Percentiles rank a stretch among this genome's conserved stretches.
Evolutionary conservation across 371 early-diverging fungal genomes (phyloP).

Genomic region (Mycotypha africana): DNA sequence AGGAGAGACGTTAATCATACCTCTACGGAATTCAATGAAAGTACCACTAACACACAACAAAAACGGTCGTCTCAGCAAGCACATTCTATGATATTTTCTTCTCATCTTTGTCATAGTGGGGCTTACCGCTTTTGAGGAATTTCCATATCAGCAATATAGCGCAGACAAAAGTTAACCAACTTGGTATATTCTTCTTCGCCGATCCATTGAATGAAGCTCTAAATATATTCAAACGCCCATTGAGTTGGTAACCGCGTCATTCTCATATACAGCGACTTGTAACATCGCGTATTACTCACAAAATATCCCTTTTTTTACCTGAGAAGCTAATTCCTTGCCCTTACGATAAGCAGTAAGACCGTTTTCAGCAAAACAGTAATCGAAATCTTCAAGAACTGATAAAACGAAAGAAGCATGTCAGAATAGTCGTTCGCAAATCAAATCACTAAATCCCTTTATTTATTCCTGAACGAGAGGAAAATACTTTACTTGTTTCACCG

Average conservation of each 20-base stretch:
- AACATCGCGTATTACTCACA: too few relatives aligned
- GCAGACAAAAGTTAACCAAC: conserved; percentile 91
- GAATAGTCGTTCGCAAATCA: neutral
- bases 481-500: conserved; percentile 69
- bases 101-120: neutral
- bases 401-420: neutral
- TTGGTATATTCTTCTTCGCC: conserved; percentile 97
- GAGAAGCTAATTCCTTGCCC: conserved; percentile 72
- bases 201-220: conserved; percentile 92
- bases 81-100: too few relatives aligned
- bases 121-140: conserved; percentile 91
- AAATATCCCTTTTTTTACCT: conserved; percentile 37
- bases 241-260: too few relatives aligned
- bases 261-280: too few relatives aligned
- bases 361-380: conserved; percentile 99
- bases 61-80: too few relatives aligned
- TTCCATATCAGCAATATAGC: conserved; percentile 94
- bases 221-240: too few relatives aligned
- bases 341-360: conserved; percentile 95
- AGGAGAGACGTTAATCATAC: conserved; percentile 99
- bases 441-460: neutral
- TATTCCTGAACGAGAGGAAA: neutral
- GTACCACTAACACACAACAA: conserved; percentile 94
- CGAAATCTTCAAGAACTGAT: conserved; percentile 81
- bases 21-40: conserved; percentile 98